Evolutionary conservation across 2,329 filamentous ascomycete species (phyloP), one percentile per base, ranked within the genome.

Genomic region (Pochonia chlamydosporia): DNA sequence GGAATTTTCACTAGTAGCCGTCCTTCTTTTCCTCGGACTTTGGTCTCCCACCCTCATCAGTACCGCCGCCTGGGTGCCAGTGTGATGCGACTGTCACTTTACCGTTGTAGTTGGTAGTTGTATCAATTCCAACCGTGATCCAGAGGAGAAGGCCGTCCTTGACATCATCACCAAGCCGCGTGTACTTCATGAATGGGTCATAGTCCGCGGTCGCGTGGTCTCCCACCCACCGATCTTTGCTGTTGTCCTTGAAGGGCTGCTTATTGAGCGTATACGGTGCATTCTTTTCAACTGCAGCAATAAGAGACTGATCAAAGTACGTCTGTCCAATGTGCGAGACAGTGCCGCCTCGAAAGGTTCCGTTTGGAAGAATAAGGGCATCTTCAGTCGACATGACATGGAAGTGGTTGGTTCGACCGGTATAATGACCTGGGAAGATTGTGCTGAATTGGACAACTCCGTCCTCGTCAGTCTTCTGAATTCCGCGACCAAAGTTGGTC

Each of bases 301-400:
- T 45, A 24, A 54, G 45, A 51, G 69, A 67, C 57, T 80, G 73
- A 61, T 82, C 78, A 59, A 81, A 78, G 69, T 78, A 84, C 49
- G 40, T 43, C 60, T 84, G 81, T n/a, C 81, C 80, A 26, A 82
- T 72, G 61, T 84, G 78, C 2, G 74, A 71, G 40, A 76, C 71
- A 26, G 65, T 69, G 73, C 68, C 49, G 49, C 70, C 73, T 23
- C 65, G 60, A 49, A 79, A 66, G 48, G 77, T 81, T 53, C 70
- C 67, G 65, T 81, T 80, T 40, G 67, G 54, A 40, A 71, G 65
- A 6, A 70, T 57, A 10, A 59, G 61, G 24, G 63, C 61, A 44
- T 60, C 54, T 10, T 44, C 35, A 5, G 50, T 46, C 51, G 51
- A 55, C 65, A 63, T 24, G 31, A 69, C 52, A 55, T 73, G 71